These are phyloP conservation scores for Arthromyces matolae DNA, from an alignment of 768 basidiomycete species.

Conservation along the genomic window DNA sequence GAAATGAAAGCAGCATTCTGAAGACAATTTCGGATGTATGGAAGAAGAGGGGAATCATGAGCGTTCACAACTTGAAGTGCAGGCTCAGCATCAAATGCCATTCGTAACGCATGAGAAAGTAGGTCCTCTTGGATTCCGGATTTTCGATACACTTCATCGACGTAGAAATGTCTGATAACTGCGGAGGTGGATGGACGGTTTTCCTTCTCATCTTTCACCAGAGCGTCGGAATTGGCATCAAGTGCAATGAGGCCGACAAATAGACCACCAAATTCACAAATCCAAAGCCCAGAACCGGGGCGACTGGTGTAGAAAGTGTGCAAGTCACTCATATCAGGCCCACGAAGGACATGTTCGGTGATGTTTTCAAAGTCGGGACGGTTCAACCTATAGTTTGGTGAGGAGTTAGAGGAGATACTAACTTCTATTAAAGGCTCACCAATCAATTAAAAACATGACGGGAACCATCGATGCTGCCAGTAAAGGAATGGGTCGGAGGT, in stretches of 20 bases:
- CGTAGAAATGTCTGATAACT: slow-evolving; percentile 69
- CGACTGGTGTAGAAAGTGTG: slow-evolving; percentile 53
- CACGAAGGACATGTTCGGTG: slow-evolving; percentile 47
- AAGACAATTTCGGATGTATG: slow-evolving; percentile 45
- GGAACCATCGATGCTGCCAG: slow-evolving; percentile 63
- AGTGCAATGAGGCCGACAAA: slow-evolving; percentile 70
- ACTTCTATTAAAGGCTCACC: too few relatives aligned
- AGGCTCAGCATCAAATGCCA: slow-evolving; percentile 48
- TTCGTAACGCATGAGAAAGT: slow-evolving; percentile 51
- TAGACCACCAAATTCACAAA: slow-evolving; percentile 54
- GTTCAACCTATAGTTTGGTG: slow-evolving; percentile 51
- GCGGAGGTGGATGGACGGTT: slow-evolving; percentile 45
- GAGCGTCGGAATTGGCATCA: slow-evolving; percentile 51
- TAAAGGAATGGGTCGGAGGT: slow-evolving; percentile 59
- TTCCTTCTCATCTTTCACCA: slow-evolving; percentile 16
- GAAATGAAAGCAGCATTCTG: slow-evolving; percentile 46
- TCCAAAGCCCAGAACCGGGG: slow-evolving; percentile 65
- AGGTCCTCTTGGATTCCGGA: slow-evolving; percentile 63
- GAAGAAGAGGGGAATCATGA: slow-evolving; percentile 45
- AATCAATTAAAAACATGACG: slow-evolving; percentile 64
- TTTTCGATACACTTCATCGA: slow-evolving; percentile 59
- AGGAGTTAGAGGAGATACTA: neutral
- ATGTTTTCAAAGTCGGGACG: slow-evolving; percentile 62
- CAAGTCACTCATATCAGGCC: slow-evolving; percentile 53
- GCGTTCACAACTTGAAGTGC: slow-evolving; percentile 45